These are phyloP conservation scores for Pseudonitzschia multistriata DNA, from an alignment of 108 stramenopile species.

Conservation along the genomic window DNA sequence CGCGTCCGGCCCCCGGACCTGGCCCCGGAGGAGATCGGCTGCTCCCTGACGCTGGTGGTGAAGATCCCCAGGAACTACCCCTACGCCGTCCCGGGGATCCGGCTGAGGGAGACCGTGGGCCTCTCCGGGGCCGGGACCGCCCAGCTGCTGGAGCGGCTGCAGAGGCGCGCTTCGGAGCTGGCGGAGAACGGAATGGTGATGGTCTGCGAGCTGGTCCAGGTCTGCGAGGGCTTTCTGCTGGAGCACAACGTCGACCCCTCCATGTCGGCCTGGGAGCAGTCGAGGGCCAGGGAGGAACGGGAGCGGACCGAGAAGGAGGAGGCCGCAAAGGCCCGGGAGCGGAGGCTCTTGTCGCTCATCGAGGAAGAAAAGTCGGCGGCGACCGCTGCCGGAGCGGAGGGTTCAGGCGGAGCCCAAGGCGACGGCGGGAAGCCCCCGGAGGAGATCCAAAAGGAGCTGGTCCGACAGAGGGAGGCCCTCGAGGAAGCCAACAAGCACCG, in stretches of 20 bases:
- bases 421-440: conserved; percentile 1
- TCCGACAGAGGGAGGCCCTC: conserved; percentile 37
- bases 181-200: conserved; percentile 60
- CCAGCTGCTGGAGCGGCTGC: conserved; percentile 37
- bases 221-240: conserved; percentile 70
- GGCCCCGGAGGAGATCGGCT: conserved; percentile 27
- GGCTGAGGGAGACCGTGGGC: conserved; percentile 49
- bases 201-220: conserved; percentile 74
- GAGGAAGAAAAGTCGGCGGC: background rate
- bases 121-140: conserved; percentile 39
- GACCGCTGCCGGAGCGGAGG: no score
- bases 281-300: conserved; percentile 50
- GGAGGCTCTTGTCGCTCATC: background rate
- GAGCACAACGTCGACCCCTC: conserved; percentile 56
- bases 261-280: conserved; percentile 62
- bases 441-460: conserved; percentile 38
- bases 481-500: conserved; percentile 30
- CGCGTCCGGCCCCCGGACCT: conserved; percentile 48
- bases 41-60: conserved; percentile 38
- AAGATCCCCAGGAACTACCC: conserved; percentile 68
- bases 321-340: background rate
- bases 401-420: background rate
- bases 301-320: conserved; percentile 36
- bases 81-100: conserved; percentile 57
- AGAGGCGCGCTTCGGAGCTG: conserved; percentile 48